Evolutionary conservation across 495 filamentous ascomycete genomes (phyloP).

Genomic region (Aspergillus asperescens): DNA sequence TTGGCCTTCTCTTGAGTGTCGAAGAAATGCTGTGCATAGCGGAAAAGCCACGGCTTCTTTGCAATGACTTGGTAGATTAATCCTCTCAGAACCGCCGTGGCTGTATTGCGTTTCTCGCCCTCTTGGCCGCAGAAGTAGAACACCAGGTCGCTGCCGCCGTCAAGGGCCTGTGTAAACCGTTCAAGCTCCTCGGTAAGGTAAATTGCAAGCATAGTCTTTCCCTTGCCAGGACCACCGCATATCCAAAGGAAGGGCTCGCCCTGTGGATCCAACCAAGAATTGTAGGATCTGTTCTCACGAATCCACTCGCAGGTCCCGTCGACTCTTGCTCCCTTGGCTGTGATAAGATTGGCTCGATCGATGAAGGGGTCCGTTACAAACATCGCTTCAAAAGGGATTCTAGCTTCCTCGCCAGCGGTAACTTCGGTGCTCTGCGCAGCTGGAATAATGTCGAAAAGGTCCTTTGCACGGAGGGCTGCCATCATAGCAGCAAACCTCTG

Average conservation of each 20-base stretch:
- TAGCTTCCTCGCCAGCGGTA: neutral
- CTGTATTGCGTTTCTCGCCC: slow-evolving; percentile 43
- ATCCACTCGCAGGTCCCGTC: slow-evolving; percentile 47
- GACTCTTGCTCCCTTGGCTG: slow-evolving; percentile 20
- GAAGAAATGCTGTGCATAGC: neutral
- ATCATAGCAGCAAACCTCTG: slow-evolving; percentile 12
- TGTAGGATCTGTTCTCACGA: slow-evolving; percentile 29
- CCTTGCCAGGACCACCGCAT: slow-evolving; percentile 44
- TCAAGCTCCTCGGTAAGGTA: slow-evolving; percentile 42
- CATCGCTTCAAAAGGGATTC: neutral
- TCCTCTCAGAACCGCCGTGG: slow-evolving; percentile 38
- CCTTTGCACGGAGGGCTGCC: slow-evolving; percentile 18
- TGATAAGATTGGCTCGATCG: slow-evolving; percentile 32
- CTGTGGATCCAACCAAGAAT: slow-evolving; percentile 31
- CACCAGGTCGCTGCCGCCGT: slow-evolving; percentile 21
- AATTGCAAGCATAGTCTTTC: slow-evolving; percentile 47
- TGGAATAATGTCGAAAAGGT: slow-evolving; percentile 11
- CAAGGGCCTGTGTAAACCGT: slow-evolving; percentile 2
- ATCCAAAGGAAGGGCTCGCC: slow-evolving; percentile 38
- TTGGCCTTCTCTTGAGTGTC: neutral
- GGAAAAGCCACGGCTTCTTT: neutral
- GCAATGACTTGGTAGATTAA: slow-evolving; percentile 30
- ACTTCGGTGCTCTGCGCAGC: neutral
- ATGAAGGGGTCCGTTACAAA: slow-evolving; percentile 39
- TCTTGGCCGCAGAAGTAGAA: slow-evolving; percentile 44